phyloP scores from a whole-genome alignment of 352 stramenopile species.

The Phytopythium vexans region DNA sequence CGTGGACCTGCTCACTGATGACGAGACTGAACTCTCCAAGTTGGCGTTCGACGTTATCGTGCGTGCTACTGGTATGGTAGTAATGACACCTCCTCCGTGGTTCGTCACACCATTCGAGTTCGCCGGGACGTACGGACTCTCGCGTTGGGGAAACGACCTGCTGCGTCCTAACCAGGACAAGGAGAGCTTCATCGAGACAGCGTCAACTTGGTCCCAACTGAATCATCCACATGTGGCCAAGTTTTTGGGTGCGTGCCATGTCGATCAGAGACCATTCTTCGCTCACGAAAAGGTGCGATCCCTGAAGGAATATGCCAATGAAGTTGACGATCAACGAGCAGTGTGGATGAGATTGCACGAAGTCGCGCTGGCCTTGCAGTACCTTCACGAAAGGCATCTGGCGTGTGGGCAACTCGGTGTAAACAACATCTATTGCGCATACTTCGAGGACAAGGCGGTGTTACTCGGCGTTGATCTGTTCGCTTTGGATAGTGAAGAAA shows the following conservation, averaged over 20 bases:
- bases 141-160: background rate
- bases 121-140: background rate
- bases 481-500: too few relatives aligned
- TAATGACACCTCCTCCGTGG: background rate
- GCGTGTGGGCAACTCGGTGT: accelerated
- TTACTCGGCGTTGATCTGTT: background rate
- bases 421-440: background rate
- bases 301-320: background rate
- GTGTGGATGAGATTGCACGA: background rate
- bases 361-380: background rate
- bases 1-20: background rate
- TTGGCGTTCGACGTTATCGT: background rate
- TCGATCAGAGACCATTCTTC: background rate
- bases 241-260: too few relatives aligned
- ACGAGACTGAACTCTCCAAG: background rate
- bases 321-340: too few relatives aligned
- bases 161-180: too few relatives aligned
- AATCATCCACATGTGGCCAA: too few relatives aligned
- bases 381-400: background rate
- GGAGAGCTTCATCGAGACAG: too few relatives aligned
- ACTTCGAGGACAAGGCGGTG: background rate
- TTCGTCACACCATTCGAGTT: background rate
- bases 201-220: too few relatives aligned
- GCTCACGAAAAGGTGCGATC: background rate
- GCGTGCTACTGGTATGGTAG: too few relatives aligned